Conservation (phyloP, 306 rosid species). For the Potentilla sterilis region DNA sequence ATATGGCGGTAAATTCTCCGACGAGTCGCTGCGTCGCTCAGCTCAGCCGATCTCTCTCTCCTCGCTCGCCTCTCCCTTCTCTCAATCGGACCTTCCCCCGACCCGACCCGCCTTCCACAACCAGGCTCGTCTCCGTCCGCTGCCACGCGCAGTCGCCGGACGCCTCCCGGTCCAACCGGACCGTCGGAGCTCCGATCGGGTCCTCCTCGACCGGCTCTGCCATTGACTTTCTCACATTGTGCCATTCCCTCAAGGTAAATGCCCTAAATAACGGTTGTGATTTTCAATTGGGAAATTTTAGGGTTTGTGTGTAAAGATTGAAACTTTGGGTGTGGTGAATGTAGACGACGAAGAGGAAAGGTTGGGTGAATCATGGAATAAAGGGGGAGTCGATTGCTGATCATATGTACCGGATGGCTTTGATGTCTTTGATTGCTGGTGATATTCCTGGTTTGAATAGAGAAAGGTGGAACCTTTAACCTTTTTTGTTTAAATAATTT, state of each 20-base stretch:
- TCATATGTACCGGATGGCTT: slow-evolving; percentile 92
- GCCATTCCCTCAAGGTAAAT: slow-evolving; percentile 66
- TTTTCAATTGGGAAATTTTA: background rate
- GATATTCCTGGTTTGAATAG: slow-evolving; percentile 72
- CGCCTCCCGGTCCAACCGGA: slow-evolving; percentile 28
- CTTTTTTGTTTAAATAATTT: background rate
- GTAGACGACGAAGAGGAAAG: slow-evolving; percentile 88
- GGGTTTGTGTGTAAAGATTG: slow-evolving; percentile 2
- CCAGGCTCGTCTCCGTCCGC: slow-evolving; percentile 52
- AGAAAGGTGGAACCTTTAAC: slow-evolving; percentile 57
- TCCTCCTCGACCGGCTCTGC: slow-evolving; percentile 47
- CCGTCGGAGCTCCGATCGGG: slow-evolving; percentile 32
- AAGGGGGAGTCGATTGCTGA: slow-evolving; percentile 89
- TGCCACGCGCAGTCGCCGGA: slow-evolving; percentile 43
- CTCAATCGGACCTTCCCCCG: slow-evolving; percentile 23
- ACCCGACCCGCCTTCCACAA: slow-evolving; percentile 27
- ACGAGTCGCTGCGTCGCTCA: slow-evolving; percentile 34
- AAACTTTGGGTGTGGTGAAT: background rate
- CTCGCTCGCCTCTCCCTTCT: slow-evolving; percentile 28
- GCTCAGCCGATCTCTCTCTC: slow-evolving; percentile 36
- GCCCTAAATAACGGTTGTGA: background rate
- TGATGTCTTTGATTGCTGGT: slow-evolving; percentile 74
- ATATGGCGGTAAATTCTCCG: slow-evolving; percentile 51
- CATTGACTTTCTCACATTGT: slow-evolving; percentile 88
- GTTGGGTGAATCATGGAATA: slow-evolving; percentile 96